Conservation (phyloP, 768 basidiomycete genomes). For the Pulveroboletus sp. region DNA sequence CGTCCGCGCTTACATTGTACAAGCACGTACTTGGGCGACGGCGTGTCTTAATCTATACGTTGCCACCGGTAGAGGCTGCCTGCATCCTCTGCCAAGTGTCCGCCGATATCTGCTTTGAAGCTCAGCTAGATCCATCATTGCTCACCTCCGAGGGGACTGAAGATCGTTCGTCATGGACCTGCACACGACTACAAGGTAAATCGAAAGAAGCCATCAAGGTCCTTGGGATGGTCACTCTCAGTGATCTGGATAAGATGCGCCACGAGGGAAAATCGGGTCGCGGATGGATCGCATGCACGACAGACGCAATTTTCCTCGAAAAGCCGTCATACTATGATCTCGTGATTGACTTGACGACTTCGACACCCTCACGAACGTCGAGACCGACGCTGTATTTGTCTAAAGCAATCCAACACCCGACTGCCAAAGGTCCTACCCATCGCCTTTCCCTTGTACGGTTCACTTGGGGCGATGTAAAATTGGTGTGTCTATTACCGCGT, state of each 20-base stretch:
- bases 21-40: conserved; percentile 72
- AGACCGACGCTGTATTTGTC: conserved; percentile 66
- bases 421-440: conserved; percentile 41
- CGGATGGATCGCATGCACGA: conserved; percentile 87
- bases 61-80: conserved; percentile 75
- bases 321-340: conserved; percentile 77
- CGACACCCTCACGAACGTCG: conserved; percentile 52
- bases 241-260: conserved; percentile 60
- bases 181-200: conserved; percentile 35
- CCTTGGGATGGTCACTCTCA: conserved; percentile 76
- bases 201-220: conserved; percentile 55
- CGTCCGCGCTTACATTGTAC: conserved; percentile 72
- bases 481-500: conserved; percentile 39
- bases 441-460: conserved; percentile 63
- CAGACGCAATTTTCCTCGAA: conserved; percentile 81
- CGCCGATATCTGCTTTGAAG: conserved; percentile 63
- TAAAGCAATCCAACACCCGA: conserved; percentile 38
- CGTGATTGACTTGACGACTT: conserved; percentile 72
- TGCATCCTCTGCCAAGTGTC: conserved; percentile 60
- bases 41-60: conserved; percentile 74
- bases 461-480: conserved; percentile 78
- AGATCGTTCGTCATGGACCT: conserved; percentile 29
- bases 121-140: conserved; percentile 26
- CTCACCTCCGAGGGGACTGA: conserved; percentile 19
- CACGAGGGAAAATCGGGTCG: conserved; percentile 52